Base-by-base conservation (phyloP, 768 basidiomycete genomes). In the Phanerochaete carnosa region DNA sequence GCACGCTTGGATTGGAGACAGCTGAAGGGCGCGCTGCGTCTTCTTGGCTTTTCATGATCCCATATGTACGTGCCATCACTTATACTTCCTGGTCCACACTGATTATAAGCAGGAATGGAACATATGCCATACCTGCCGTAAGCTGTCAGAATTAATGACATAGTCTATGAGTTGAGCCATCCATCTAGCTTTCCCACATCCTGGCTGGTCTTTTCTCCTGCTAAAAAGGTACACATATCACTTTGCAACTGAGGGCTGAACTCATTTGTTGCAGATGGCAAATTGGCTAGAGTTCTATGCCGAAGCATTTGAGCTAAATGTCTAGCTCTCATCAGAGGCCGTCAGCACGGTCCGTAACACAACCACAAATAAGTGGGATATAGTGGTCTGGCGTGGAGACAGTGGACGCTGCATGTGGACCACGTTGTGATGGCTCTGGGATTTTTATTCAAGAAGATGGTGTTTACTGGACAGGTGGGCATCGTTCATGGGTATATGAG, bases 251-350 rank as follows among this genome's bases (percentile, higher is more conserved):
- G 85, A 71, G 86, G 85, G n/a, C 45, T 19, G 6, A 19, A 13
- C 35, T 35, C 19, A 35, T 63, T 37, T 16, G 47, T 25, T 19
- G 28, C 55, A 85, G 82, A 76, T 89, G 19, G 87, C 81, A 1
- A 82, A 84, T 62, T 89, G 85, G 83, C 72, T 89, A 16, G 87
- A 89, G 67, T 74, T 73, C 6, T 90, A 89, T 61, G 86, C 82
- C 0, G 75, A 81, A 3, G 68, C 77, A 2, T 75, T 88, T 32
- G 88, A 89, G 58, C 70, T 90, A 39, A 81, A 86, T 58, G 80
- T 86, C 11, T 89, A 86, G 88, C 83, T 80, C 0, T 80, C 83
- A 0, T 74, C 83, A 0, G 80, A 68, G 12, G 68, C 72, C n/a
- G 69, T 65, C 23, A 74, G 69, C 32, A 70, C 79, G 13, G 65